These are phyloP conservation scores for Wickerhamiella nectarea DNA, from an alignment of 805 yeast species.

Conservation along the genomic window DNA sequence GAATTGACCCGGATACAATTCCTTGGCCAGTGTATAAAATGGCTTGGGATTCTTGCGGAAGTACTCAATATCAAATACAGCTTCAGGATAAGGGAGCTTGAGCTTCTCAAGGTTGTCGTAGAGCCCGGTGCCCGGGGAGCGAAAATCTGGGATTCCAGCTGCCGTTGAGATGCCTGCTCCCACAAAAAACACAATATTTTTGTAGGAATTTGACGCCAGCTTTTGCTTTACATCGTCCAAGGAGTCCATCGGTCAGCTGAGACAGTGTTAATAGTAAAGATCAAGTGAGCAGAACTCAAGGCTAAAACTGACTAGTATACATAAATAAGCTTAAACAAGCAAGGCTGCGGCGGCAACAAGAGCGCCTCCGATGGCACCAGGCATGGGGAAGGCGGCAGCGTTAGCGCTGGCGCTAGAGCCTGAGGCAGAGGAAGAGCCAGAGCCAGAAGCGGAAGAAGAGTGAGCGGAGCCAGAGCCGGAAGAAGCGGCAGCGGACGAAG, in stretches of 20 bases:
- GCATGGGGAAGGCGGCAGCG: slow-evolving; percentile 4
- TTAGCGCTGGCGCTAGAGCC: slow-evolving; percentile 2
- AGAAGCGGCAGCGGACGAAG: background rate
- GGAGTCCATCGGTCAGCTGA: background rate
- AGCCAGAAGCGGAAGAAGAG: background rate
- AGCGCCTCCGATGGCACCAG: background rate
- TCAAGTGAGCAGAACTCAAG: no score
- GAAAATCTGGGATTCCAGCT: slow-evolving; percentile 91
- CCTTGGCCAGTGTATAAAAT: slow-evolving; percentile 71
- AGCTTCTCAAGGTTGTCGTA: slow-evolving; percentile 61
- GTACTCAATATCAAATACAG: slow-evolving; percentile 82
- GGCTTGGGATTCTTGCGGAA: slow-evolving; percentile 67
- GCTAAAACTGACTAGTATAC: background rate
- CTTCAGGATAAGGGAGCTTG: slow-evolving; percentile 83
- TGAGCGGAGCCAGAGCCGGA: slow-evolving; percentile 4
- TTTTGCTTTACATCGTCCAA: background rate
- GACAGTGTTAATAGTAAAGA: no score
- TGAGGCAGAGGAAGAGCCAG: slow-evolving; percentile 6
- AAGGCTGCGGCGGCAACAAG: background rate
- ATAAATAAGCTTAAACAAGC: background rate
- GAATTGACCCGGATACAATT: slow-evolving; percentile 78
- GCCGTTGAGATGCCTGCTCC: slow-evolving; percentile 94
- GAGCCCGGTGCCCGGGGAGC: slow-evolving; percentile 71
- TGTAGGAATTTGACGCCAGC: background rate
- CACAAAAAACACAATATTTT: slow-evolving; percentile 26